Base-by-base conservation (phyloP, 441 rosid genomes). In the Sinapis alba region DNA sequence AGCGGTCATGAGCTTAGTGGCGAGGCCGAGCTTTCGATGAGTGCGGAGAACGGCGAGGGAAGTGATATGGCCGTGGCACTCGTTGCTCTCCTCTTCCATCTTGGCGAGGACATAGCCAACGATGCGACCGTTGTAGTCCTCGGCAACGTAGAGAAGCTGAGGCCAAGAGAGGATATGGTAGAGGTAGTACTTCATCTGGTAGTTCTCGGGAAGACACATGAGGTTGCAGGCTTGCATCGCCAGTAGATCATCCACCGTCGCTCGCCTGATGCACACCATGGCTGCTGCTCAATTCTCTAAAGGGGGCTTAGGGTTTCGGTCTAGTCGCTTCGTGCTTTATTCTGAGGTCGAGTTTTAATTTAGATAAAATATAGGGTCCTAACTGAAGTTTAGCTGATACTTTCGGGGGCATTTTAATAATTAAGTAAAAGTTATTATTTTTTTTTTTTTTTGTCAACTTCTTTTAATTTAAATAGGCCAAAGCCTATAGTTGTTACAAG, bases 101-200 rank as follows among this genome's bases (percentile, higher is more conserved):
- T 95, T 95, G 27, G 99, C 99, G 59, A 95, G 80, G 1, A 95
- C 99, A 63, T 95, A 95, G 23, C 99, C 99, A 23, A 95, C 99
- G 80, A 95, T 95, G 28, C 92, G 90, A 54, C 96, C 96, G 73
- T 92, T 92, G 86, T 93, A 92, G 77, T 95, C 99, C 73, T 95
- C 96, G 32, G 98, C 99, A 9, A 95, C 99, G 79, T 95, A 92
- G 68, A 95, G 98, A 34, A 95, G 94, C 90, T 95, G 99, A 1
- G 99, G 99, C 99, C 98, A 94, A 2, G 99, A 94, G 43, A 94
- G 96, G 82, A 94, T 92, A 79, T 92, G 99, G 74, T 94, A 94
- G 73, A 92, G 84, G 79, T 92, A 94, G 67, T 94, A 92, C 84
- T 94, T 94, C 99, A 94, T 94, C 87, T 94, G 99, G 89, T 94